phyloP scores from a whole-genome alignment of 177 flowering plant genomes.

The Vitis hybrid region DNA sequence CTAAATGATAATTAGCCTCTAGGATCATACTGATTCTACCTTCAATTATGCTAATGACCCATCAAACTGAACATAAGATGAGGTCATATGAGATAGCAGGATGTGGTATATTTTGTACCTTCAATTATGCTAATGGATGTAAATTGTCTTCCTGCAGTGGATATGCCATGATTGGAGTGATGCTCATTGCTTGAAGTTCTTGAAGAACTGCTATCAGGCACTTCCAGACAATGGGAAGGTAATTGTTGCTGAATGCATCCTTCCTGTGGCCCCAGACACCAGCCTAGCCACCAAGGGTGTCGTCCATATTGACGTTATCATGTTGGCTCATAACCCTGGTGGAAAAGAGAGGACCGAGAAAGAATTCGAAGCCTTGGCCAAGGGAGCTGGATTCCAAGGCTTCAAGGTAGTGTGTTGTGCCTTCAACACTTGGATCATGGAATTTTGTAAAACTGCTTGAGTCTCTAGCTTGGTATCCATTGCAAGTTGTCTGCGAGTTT shows the following conservation, averaged over 20 bases:
- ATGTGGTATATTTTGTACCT: too few species aligned
- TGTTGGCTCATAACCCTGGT: slow-evolving; percentile 80
- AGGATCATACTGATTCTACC: too few species aligned
- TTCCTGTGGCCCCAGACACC: slow-evolving; percentile 49
- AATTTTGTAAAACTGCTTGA: slow-evolving; percentile 38
- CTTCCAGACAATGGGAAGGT: slow-evolving; percentile 73
- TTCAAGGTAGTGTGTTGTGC: slow-evolving; percentile 42
- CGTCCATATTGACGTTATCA: slow-evolving; percentile 51
- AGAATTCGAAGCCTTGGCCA: slow-evolving; percentile 64
- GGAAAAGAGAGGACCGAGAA: slow-evolving; percentile 74
- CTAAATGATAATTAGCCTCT: too few species aligned
- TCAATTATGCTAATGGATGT: too few species aligned
- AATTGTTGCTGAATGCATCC: slow-evolving; percentile 56
- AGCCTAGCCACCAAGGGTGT: slow-evolving; percentile 39
- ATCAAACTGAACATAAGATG: too few species aligned
- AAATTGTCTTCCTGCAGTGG: slow-evolving; percentile 42
- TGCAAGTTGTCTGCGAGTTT: too few species aligned
- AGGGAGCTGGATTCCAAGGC: slow-evolving; percentile 59
- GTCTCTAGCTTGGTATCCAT: too few species aligned
- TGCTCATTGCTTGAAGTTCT: slow-evolving; percentile 56
- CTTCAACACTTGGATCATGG: slow-evolving; percentile 60
- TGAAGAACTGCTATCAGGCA: slow-evolving; percentile 66
- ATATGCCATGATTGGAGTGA: slow-evolving; percentile 88
- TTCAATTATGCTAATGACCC: too few species aligned
- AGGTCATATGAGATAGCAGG: too few species aligned